Percentiles rank a stretch among this genome's conserved stretches.
phyloP scores from a whole-genome alignment of 176 grass and related monocot genomes.

The Chloris gayana region DNA sequence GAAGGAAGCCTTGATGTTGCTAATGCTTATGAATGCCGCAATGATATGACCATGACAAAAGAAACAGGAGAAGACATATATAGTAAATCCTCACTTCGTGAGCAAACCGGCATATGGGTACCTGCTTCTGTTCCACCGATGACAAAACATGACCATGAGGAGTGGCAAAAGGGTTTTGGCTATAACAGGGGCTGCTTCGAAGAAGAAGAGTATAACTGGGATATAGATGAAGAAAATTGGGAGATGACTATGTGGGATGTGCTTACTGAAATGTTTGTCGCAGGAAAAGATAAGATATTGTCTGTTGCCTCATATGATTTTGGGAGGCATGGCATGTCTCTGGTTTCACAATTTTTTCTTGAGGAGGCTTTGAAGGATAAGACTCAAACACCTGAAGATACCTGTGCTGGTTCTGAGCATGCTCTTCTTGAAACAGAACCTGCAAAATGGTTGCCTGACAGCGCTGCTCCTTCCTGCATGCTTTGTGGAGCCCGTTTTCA shows the following conservation, averaged over 20 bases:
- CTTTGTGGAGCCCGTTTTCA: conserved; percentile 71
- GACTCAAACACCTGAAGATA: conserved; percentile 53
- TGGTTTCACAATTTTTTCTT: conserved; percentile 61
- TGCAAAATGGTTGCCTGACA: conserved; percentile 85
- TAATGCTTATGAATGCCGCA: conserved; percentile 6
- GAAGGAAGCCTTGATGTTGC: conserved; percentile 17
- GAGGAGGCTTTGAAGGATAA: conserved; percentile 85
- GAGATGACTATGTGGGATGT: conserved; percentile 97
- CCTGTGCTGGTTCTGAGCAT: conserved; percentile 47
- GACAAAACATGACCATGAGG: conserved; percentile 57
- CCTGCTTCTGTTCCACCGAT: conserved; percentile 86
- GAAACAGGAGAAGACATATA: conserved; percentile 51
- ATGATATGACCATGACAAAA: conserved; percentile 16
- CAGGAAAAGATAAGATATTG: conserved; percentile 59
- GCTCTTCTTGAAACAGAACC: conserved; percentile 77
- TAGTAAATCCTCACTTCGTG: conserved; percentile 37
- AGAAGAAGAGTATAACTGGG: conserved; percentile 77
- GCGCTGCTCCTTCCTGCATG: conserved; percentile 80
- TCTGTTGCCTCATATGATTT: conserved; percentile 58
- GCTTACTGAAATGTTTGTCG: conserved; percentile 68
- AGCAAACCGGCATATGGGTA: conserved; percentile 79
- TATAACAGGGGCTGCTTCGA: conserved; percentile 53
- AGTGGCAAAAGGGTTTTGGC: conserved; percentile 72
- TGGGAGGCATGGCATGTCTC: conserved; percentile 49
- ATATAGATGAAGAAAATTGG: conserved; percentile 53